Evolutionary conservation across 2,329 filamentous ascomycete genomes (phyloP).

Genomic region (Elsinoe ampelina): DNA sequence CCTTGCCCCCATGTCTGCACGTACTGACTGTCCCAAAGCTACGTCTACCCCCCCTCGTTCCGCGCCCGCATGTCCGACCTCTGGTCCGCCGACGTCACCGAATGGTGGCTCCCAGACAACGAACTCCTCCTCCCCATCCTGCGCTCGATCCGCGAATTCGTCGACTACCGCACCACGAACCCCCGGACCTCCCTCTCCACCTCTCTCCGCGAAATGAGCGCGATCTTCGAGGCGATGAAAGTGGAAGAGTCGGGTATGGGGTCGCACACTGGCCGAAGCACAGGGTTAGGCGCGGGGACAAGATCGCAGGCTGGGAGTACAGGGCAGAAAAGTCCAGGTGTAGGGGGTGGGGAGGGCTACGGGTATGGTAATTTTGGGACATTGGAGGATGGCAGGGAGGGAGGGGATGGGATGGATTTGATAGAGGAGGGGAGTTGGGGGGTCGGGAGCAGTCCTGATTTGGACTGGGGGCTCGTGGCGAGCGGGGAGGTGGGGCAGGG

Average conservation of each 20-base stretch:
- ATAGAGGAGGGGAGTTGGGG: conserved; percentile 9
- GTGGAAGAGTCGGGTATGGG: conserved; percentile 18
- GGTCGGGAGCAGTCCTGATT: conserved; percentile 16
- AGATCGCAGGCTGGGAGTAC: not conserved
- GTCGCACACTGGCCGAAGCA: not conserved
- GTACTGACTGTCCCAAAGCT: conserved; percentile 44
- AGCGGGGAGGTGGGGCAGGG: conserved; percentile 9
- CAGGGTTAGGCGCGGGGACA: conserved; percentile 16
- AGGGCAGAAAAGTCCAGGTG: not conserved
- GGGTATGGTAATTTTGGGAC: not conserved
- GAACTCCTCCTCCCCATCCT: conserved; percentile 67
- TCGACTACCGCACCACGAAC: conserved; percentile 32
- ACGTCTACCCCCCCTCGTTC: conserved; percentile 68
- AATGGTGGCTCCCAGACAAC: conserved; percentile 85
- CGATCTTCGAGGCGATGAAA: conserved; percentile 32
- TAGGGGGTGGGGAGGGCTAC: not conserved
- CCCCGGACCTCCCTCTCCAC: conserved; percentile 20
- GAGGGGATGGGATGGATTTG: not conserved
- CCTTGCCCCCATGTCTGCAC: no score
- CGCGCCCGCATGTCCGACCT: conserved; percentile 65
- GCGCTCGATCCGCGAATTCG: conserved; percentile 68
- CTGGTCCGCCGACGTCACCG: conserved; percentile 62
- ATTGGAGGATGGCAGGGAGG: not conserved
- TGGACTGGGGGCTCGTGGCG: conserved; percentile 5
- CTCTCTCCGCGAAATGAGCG: conserved; percentile 28